Evolutionary conservation across 768 basidiomycete genomes (phyloP), one percentile per base, ranked within the genome.

Genomic region (Lactifluus subvellereus): DNA sequence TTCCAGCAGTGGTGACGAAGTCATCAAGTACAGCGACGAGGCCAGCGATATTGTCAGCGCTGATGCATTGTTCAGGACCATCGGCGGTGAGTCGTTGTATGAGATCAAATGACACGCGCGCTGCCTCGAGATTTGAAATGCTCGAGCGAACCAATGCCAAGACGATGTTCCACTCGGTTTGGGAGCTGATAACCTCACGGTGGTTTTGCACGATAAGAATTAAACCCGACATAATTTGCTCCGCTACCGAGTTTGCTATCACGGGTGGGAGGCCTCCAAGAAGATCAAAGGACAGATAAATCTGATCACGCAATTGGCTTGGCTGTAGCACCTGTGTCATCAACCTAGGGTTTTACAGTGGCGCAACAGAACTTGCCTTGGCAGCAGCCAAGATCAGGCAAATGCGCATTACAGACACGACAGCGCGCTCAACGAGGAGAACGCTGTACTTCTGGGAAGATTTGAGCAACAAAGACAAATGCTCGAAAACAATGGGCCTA

Each of bases 401-500:
- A n/a, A 98, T 76, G 33, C 91, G 82, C 59, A 98, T 76, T 32
- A 98, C 79, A 22, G 88, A 89, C 16, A 96, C 92, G 4, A 98
- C 91, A 3, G 95, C 94, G 14, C 97, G 82, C 71, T 99, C 97
- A 45, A 97, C 91, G 47, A 99, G 82, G 54, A 99, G 79, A 35
- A 93, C 82, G 69, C 93, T 94, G 72, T 96, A 98, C 57, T 88
- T 87, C 14, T 80, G 79, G 0, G 96, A 83, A 2, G 87, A 78
- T 2, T 85, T 83, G 30, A 99, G 78, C 18, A 99, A 75, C 0
- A 87, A 81, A 0, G 93, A 89, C 30, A 98, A 76, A 71, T 98
- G 95, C 69, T 97, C 94, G 71, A 97, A 98, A 3, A 96, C 84
- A 68, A 94, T 84, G 0, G 96, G 94, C 96, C 95, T 97, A 58